Base-by-base conservation (phyloP, 306 rosid species). In the Malus fusca region DNA sequence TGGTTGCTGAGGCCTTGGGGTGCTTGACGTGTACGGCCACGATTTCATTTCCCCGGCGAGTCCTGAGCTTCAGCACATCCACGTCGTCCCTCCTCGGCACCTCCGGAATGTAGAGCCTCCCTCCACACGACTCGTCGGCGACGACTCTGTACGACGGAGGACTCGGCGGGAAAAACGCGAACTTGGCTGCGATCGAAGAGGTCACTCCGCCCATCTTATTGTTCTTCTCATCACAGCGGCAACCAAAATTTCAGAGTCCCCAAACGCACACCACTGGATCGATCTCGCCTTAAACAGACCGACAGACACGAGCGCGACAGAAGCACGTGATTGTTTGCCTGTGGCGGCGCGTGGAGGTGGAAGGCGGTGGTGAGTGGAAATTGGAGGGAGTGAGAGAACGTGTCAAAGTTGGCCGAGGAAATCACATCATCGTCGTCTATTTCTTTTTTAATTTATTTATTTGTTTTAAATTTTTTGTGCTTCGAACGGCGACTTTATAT, bases 181-280 rank as follows among this genome's bases (percentile, higher is more conserved):
- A 91, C 76, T 93, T 93, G 68, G 98, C 96, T 63, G 98, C 98
- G 80, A 93, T 93, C 52, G 98, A 91, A 74, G 98, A 93, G 52
- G 98, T 91, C 51, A 93, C 93, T 86, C 98, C 98, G 79, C 98
- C 98, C 97, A 91, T 82, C 67, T 73, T 82, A 77, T 71, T 52
- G 68, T 60, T 25, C 76, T 82, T 55, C 79, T 82, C 86, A 77
- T 82, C 81, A 82, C 77, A 83, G 51, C 81, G 72, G 12, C 33
- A 63, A 6, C 13, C 75, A 21, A 71, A 71, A 78, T 48, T 52
- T 86, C 92, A 91, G 84, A 86, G 76, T 75, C 63, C 26, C 76
- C 77, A n/a, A 48, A 51, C 15, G 69, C 42, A 33, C 60, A 66
- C 52, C 63, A 23, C 19, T 5, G 7, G 69, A 35, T 65, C 69